Conservation (phyloP, 1,139 yeast genomes). For the Debaryomyces subglobosus region DNA sequence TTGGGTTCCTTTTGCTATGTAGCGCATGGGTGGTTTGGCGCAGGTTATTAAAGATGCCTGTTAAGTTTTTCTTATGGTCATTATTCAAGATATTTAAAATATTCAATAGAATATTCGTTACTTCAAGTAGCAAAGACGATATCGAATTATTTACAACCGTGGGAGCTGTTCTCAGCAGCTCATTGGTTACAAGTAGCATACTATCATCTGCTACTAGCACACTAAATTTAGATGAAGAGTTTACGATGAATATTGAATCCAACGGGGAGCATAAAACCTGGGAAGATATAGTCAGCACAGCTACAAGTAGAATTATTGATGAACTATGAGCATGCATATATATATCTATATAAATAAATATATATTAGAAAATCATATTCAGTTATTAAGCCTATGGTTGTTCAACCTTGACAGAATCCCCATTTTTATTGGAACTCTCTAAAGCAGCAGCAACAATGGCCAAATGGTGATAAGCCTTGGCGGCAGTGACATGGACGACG, state of each 20-base stretch:
- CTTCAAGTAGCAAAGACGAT: slow-evolving; percentile 6
- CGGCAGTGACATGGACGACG: slow-evolving; percentile 62
- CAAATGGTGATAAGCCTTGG: slow-evolving; percentile 84
- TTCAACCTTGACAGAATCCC: slow-evolving; percentile 58
- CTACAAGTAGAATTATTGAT: slow-evolving; percentile 9
- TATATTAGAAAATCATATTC: slow-evolving; percentile 5
- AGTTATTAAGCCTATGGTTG: slow-evolving; percentile 14
- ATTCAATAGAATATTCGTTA: slow-evolving; percentile 18
- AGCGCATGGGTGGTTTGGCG: slow-evolving; percentile 68
- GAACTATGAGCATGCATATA: slow-evolving; percentile 9
- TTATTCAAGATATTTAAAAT: slow-evolving; percentile 50
- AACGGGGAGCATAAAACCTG: slow-evolving; percentile 13
- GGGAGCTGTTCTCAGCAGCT: slow-evolving; percentile 8
- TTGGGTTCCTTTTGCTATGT: slow-evolving; percentile 59
- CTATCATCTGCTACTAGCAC: slow-evolving; percentile 4
- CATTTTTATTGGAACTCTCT: slow-evolving; percentile 64
- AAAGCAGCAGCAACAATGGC: slow-evolving; percentile 86
- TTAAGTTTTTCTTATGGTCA: slow-evolving; percentile 61
- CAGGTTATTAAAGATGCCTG: slow-evolving; percentile 60
- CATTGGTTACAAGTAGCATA: slow-evolving; percentile 6
- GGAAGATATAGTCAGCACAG: slow-evolving; percentile 12
- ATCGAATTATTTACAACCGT: neutral
- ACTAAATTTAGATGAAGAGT: slow-evolving; percentile 14
- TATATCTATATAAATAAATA: neutral
- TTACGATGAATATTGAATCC: slow-evolving; percentile 14